Evolutionary conservation across 2,329 filamentous ascomycete species (phyloP).

Genomic region (Fusarium brachygibbosum): DNA sequence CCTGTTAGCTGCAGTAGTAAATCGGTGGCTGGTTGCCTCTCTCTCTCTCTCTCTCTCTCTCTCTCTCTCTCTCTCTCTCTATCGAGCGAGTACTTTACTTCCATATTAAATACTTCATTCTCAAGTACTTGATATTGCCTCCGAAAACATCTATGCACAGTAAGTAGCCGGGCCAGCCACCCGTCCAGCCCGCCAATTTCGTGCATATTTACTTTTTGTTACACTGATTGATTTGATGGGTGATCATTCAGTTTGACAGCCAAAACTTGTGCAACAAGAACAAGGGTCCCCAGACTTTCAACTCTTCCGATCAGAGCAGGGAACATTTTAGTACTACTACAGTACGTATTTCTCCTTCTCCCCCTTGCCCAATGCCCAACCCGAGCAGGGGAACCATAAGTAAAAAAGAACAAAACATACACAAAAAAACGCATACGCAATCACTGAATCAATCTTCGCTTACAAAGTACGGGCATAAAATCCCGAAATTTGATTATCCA

Average conservation of each 20-base stretch:
- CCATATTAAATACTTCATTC: background rate
- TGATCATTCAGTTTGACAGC: constrained; percentile 9
- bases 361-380: constrained; percentile 1
- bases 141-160: no score
- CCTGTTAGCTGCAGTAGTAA: constrained; percentile 10
- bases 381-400: constrained; percentile 15
- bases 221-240: background rate
- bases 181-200: no score
- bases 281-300: constrained; percentile 18
- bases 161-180: no score
- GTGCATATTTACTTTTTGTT: background rate
- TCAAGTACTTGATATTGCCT: background rate
- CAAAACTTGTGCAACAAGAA: constrained; percentile 2
- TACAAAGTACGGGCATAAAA: background rate
- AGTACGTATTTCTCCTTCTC: constrained; percentile 3
- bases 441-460: background rate
- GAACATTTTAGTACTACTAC: constrained; percentile 5
- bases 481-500: constrained; percentile 5
- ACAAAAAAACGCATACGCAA: constrained; percentile 1
- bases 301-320: constrained; percentile 33
- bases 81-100: background rate
- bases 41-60: no score
- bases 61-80: no score
- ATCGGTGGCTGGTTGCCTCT: constrained; percentile 5
- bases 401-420: background rate